Base-by-base conservation (phyloP, 164 flowering plant genomes). In the Macadamia tetraphylla region DNA sequence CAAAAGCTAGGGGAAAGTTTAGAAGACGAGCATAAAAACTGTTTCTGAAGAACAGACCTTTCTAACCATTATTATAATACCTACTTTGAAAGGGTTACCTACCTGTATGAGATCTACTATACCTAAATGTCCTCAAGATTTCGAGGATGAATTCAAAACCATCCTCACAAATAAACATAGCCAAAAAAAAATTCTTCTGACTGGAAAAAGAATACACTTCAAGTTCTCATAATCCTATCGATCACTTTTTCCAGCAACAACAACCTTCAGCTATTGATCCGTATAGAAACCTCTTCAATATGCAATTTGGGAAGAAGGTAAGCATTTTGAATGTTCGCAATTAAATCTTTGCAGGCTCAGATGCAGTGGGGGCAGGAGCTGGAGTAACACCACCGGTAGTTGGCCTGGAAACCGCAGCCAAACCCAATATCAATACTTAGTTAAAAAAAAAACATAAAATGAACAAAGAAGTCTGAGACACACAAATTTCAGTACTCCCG, bases 301-400 rank as follows among this genome's bases (percentile, higher is more conserved):
- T 53, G 6, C 57, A 14, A 4, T 14, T 14, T n/a, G 6, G 6
- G 15, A 5, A 51, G 12, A 51, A 14, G 14, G 51, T 4, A 46
- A 46, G 51, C 51, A 46, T 46, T 46, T 46, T 46, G 7, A 46
- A 46, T 17, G 57, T 53, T 46, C 49, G 23, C 44, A 44, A 6
- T 68, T 76, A 86, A 17, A 49, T 77, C 83, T 84, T 81, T 10
- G 82, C 82, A 43, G 72, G 74, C 42, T 66, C 84, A 53, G 84
- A 7, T 53, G 75, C 63, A 69, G 71, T 77, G 48, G 75, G 59
- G 31, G 76, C 72, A 64, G 85, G 67, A 31, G 80, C 79, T 55
- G 88, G 93, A 70, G 89, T 68, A 64, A 71, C 85, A 58, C 94
- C 94, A 62, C 94, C 94, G 65, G 94, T 89, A 10, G 94, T 89